Conservation (phyloP, 2,329 filamentous ascomycete genomes). For the Ophioceras dolichostomum region DNA sequence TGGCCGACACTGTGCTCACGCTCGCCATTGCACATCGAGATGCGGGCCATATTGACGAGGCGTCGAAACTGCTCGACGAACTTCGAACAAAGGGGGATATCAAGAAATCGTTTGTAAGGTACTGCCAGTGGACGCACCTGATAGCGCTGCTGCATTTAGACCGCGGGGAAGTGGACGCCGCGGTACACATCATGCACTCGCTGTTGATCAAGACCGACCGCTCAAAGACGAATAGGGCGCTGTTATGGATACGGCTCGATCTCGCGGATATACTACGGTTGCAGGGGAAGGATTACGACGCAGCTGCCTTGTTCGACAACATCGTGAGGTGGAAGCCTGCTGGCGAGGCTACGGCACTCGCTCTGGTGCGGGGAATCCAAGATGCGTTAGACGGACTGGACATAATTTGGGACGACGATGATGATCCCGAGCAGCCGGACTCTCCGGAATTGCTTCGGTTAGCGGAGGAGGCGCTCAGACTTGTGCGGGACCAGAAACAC, state of each 20-base stretch:
- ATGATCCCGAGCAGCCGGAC: not conserved
- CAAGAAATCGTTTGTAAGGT: not conserved
- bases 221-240: not conserved
- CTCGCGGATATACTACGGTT: not conserved
- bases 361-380: not conserved
- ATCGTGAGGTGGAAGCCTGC: not conserved
- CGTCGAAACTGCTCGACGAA: not conserved
- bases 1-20: not conserved
- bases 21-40: not conserved
- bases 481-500: not conserved
- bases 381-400: not conserved
- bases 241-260: not conserved
- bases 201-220: not conserved
- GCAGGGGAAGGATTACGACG: not conserved
- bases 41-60: not conserved
- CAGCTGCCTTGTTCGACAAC: not conserved
- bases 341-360: not conserved
- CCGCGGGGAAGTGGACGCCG: not conserved
- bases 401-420: not conserved
- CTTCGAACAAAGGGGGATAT: not conserved
- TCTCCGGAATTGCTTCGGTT: not conserved
- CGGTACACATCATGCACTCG: not conserved
- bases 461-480: not conserved
- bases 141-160: not conserved
- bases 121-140: not conserved